phyloP scores from a whole-genome alignment of 2,329 filamentous ascomycete species.

The Fusarium ramigenum region DNA sequence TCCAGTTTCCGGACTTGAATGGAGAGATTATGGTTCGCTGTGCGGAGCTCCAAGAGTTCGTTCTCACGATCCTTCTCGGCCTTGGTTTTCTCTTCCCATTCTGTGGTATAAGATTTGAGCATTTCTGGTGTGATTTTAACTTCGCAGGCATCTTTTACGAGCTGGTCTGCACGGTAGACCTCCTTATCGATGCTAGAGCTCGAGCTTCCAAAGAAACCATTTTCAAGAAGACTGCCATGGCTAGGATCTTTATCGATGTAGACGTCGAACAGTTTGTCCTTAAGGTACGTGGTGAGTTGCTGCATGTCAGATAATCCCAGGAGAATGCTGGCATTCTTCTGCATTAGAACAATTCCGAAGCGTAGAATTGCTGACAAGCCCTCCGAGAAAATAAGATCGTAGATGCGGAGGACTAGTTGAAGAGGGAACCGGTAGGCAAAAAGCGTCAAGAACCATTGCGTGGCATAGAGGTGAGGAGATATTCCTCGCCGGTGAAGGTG shows the following conservation, averaged over 20 bases:
- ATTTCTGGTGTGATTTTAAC: conserved; percentile 85
- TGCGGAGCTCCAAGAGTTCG: conserved; percentile 79
- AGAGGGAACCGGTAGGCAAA: conserved; percentile 98
- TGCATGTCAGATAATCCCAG: conserved; percentile 91
- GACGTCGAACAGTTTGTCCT: conserved; percentile 93
- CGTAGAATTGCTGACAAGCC: conserved; percentile 92
- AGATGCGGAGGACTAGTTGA: conserved; percentile 94
- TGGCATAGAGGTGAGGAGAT: conserved; percentile 91
- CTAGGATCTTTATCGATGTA: conserved; percentile 96
- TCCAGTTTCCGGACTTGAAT: conserved; percentile 85
- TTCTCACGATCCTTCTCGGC: conserved; percentile 82
- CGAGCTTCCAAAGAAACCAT: conserved; percentile 95
- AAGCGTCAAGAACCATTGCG: conserved; percentile 98
- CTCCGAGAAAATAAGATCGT: conserved; percentile 93
- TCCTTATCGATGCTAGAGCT: conserved; percentile 92
- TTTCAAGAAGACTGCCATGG: conserved; percentile 91
- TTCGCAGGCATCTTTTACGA: conserved; percentile 91
- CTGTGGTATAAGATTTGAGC: conserved; percentile 80
- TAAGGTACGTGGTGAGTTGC: conserved; percentile 86
- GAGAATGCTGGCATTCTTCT: conserved; percentile 84
- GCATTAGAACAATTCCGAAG: conserved; percentile 95
- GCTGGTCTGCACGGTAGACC: conserved; percentile 91
- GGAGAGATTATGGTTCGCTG: conserved; percentile 73
- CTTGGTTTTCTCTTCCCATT: conserved; percentile 94
- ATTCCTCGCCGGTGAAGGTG: conserved; percentile 90